Evolutionary conservation across 108 stramenopile species (phyloP), one percentile per base, ranked within the genome.

Genomic region (Cyclostephanos tholiformis): DNA sequence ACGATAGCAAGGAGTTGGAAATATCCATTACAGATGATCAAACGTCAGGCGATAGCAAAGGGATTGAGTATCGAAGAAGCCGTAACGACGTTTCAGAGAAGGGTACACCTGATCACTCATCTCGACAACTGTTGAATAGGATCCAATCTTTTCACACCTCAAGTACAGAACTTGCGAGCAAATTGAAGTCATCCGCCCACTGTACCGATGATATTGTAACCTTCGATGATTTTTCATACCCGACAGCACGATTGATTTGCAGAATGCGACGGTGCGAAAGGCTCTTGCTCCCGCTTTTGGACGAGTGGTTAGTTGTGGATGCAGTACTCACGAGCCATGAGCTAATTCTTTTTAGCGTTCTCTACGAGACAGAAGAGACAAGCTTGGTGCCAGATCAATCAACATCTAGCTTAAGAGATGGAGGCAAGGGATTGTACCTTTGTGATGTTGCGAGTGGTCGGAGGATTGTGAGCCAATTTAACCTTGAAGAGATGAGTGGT

Each of bases 191-290:
- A 25, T 68, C 74, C 20, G 29, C 19, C 13, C 13, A 30, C n/a
- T 14, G 32, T 16, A 26, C n/a, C 17, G 17, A 17, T 8, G 35
- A 17, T 75, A 17, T 65, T 70, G 75, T 16, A 38, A 63, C 43
- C 65, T 77, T 60, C 16, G 44, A 46, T 16, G 44, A 46, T 17
- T 91, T 91, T 49, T 36, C 81, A 35, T 86, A 79, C 25, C 94
- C 94, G 1, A 79, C 65, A 39, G 85, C 94, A 22, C 80, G 85
- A 13, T 72, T 95, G 20, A 81, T 91, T 38, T 87, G 94, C 57
- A 85, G 87, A 56, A 95, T 95, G 89, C 84, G 91, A n/a, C 78
- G 94, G 26, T 95, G 94, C 66, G 90, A 93, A 65, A 79, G 91
- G 20, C 83, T 72, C 20, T 61, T 89, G 63, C 82, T 89, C 11